A percentile compares a stretch with the other conserved stretches of the same genome.
Conservation (phyloP, 345 rosid genomes). For the Linum lewisii region DNA sequence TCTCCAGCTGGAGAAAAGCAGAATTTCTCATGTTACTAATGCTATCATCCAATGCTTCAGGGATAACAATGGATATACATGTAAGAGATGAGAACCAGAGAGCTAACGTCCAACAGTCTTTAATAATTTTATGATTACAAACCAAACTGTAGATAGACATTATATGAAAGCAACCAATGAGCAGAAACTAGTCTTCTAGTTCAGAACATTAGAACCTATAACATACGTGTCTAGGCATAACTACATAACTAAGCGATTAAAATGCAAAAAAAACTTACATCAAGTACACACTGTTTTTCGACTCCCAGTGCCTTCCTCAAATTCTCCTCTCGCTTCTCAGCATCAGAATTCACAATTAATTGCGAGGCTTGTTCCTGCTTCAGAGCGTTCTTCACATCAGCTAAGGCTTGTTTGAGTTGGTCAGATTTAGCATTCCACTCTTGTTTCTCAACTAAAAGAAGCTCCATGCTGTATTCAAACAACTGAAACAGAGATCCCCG, state of each 20-base stretch:
- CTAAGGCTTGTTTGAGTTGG: conserved; percentile 44
- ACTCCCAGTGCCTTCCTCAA: conserved; percentile 85
- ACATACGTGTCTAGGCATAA: neutral
- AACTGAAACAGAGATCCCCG: conserved; percentile 38
- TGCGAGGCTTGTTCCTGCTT: conserved; percentile 69
- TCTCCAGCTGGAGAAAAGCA: conserved; percentile 54
- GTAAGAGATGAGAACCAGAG: neutral
- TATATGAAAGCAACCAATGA: neutral
- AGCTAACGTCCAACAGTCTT: no score
- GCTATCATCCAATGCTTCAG: neutral
- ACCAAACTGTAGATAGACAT: conserved; percentile 12
- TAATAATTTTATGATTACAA: neutral
- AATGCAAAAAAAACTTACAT: conserved; percentile 43
- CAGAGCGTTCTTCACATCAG: conserved; percentile 51
- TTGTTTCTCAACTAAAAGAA: conserved; percentile 83
- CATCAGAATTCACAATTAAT: conserved; percentile 54
- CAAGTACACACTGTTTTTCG: conserved; percentile 81
- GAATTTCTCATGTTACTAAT: neutral
- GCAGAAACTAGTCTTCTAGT: neutral
- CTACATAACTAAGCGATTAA: no score
- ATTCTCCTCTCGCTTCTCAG: conserved; percentile 77
- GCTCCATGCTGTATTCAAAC: conserved; percentile 86
- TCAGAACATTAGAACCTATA: neutral
- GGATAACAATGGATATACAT: neutral
- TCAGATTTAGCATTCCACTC: conserved; percentile 70